Evolutionary conservation across 2,329 filamentous ascomycete species (phyloP).

Genomic region (Colletotrichum liaoningense): DNA sequence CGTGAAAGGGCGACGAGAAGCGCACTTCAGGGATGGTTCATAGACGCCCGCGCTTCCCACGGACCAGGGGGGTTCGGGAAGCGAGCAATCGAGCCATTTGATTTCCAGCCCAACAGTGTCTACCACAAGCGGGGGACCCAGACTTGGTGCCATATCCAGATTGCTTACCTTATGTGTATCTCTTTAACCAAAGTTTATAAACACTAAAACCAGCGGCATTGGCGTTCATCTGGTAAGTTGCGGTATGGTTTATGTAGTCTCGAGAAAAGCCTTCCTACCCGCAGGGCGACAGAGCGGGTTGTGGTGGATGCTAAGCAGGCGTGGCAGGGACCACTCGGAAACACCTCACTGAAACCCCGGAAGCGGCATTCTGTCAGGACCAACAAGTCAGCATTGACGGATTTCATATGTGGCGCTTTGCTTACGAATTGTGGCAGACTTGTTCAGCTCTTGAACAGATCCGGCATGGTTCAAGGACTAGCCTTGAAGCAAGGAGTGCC

Average conservation of each 20-base stretch:
- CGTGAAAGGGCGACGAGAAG: conserved; percentile 21
- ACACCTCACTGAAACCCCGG: neutral
- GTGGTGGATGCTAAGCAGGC: neutral
- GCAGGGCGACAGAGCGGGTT: neutral
- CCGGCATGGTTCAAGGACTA: neutral
- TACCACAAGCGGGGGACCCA: too few relatives aligned
- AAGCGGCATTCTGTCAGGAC: neutral
- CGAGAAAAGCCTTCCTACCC: too few relatives aligned
- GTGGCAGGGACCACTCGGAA: neutral
- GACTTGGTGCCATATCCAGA: too few relatives aligned
- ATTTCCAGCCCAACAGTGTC: too few relatives aligned
- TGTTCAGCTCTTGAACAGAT: neutral
- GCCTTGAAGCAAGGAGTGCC: neutral
- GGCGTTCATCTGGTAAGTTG: neutral
- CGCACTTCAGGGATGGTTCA: conserved; percentile 24
- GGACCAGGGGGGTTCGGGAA: neutral
- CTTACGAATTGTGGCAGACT: neutral
- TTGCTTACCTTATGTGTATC: too few relatives aligned
- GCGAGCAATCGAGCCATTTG: too few relatives aligned
- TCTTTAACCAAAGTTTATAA: too few relatives aligned
- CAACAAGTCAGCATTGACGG: neutral
- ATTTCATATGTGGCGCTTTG: neutral
- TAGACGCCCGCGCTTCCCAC: neutral
- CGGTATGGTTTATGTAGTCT: neutral
- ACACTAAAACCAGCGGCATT: too few relatives aligned